Evolutionary conservation across 495 filamentous ascomycete species (phyloP), one percentile per base, ranked within the genome.

Genomic region (Durotheca rogersii): DNA sequence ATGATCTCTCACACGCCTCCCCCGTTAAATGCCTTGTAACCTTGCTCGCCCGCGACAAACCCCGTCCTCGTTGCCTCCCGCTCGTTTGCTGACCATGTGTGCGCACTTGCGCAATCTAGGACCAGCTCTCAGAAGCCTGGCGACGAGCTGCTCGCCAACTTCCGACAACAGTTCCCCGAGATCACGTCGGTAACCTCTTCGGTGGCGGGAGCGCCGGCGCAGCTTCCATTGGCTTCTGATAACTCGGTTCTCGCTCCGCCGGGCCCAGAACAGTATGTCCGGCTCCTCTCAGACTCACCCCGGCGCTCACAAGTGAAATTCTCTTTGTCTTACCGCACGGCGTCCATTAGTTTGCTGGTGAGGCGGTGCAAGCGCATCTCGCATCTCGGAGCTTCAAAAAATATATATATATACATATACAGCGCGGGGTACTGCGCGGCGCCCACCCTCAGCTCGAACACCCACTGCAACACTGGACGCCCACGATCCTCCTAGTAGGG

Each of bases 51-150:
- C 43, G 49, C 49, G 44, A 52, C 40, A 41, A 19, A 17, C 20
- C 35, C 23, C 32, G 17, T 37, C 30, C 29, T 27, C 15, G 35
- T 41, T 14, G 19, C 32, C 35, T 32, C 16, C n/a, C 36, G 25
- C 32, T 29, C 19, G 30, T 31, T 36, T 57, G 47, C 66, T 72
- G 35, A 72, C 66, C 12, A 12, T 31, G 25, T 6, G 19, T 42
- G 31, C 44, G 27, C 41, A 51, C 43, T n/a, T n/a, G 23, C 27
- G 23, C 48, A 43, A 48, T 53, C 32, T 63, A 94, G 89, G 59
- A 88, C 82, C 59, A 90, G 83, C 60, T 82, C 87, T 34, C 90
- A 90, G 69, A 96, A 95, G 75, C 90, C 90, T 31, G 83, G 79
- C 60, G 84, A 88, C 58, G 89, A 91, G 53, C 79, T 96, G 57